phyloP scores from a whole-genome alignment of 371 early-diverging fungal genomes.

The Rhizomucor pusillus region DNA sequence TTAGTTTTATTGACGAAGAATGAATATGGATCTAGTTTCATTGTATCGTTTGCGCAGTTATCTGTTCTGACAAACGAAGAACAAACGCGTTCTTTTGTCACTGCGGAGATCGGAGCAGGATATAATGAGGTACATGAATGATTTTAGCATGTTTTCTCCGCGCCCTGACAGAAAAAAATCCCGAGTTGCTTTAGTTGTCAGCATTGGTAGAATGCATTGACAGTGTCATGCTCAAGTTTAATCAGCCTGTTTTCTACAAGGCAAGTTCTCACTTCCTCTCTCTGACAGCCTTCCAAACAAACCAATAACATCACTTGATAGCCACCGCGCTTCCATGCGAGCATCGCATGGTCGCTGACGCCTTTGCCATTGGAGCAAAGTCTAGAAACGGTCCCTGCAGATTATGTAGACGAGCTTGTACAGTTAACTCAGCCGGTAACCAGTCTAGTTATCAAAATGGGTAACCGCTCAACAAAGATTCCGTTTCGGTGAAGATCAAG shows the following conservation, averaged over 20 bases:
- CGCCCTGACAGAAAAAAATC: slow-evolving; percentile 1
- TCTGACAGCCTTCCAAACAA: too few species aligned
- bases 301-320: slow-evolving; percentile 8
- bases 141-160: too few species aligned
- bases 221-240: slow-evolving; percentile 16
- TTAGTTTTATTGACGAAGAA: not conserved
- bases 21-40: slow-evolving; percentile 9
- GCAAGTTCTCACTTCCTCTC: too few species aligned
- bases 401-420: too few species aligned
- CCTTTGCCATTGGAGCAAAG: too few species aligned
- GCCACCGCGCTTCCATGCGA: slow-evolving; percentile 50
- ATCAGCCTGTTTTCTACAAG: slow-evolving; percentile 33
- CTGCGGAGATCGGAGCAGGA: slow-evolving; percentile 42
- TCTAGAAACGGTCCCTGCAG: too few species aligned
- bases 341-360: slow-evolving; percentile 35
- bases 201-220: slow-evolving; percentile 15
- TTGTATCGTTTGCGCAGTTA: slow-evolving; percentile 36
- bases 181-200: slow-evolving; percentile 1
- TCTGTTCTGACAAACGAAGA: slow-evolving; percentile 39
- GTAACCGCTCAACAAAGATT: too few species aligned
- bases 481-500: too few species aligned
- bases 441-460: too few species aligned
- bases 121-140: slow-evolving; percentile 34
- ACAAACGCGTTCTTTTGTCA: slow-evolving; percentile 40
- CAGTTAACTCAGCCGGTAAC: too few species aligned